Base-by-base conservation (phyloP, 306 rosid species). In the Mimosa pudica region DNA sequence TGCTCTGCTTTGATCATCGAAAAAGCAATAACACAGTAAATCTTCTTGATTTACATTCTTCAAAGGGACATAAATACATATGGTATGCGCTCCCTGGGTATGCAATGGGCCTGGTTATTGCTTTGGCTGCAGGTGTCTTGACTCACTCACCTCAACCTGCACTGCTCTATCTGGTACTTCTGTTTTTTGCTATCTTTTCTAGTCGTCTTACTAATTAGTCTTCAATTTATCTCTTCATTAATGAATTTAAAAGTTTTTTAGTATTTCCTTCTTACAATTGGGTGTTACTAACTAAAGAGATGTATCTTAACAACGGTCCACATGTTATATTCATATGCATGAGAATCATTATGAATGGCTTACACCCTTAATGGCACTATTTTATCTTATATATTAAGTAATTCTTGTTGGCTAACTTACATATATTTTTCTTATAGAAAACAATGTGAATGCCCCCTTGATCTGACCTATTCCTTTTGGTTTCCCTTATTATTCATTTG, bases 41-140 rank as follows among this genome's bases (percentile, higher is more conserved):
- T 67, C 90, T 93, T 78, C 70, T 85, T 46, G 99, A 95, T 49
- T 79, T 95, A 75, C 78, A 88, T 79, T 88, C 98, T 75, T 88
- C 97, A 36, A 93, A 90, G 86, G 99, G 99, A 78, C 97, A 95
- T 86, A 95, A 93, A 73, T 93, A 95, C 87, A 96, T 91, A 79
- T 93, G 99, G 98, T 96, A 91, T 88, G 98, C 99, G 46, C 90
- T 96, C 73, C 92, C 94, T 83, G 99, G 99, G 55, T 96, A 96
- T 86, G 98, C 99, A 75, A 76, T 96, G 44, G 98, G 99, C 47
- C 88, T 96, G 76, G 84, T 96, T 51, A 79, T 87, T 44, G 99
- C 99, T 88, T 82, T 96, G 87, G 92, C 98, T 33, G 98, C 98
- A 70, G 98, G 98, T 64, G 86, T 93, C 82, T 86, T 96, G 87